Evolutionary conservation across 306 rosid species (phyloP).

Genomic region (Prunus dulcis): DNA sequence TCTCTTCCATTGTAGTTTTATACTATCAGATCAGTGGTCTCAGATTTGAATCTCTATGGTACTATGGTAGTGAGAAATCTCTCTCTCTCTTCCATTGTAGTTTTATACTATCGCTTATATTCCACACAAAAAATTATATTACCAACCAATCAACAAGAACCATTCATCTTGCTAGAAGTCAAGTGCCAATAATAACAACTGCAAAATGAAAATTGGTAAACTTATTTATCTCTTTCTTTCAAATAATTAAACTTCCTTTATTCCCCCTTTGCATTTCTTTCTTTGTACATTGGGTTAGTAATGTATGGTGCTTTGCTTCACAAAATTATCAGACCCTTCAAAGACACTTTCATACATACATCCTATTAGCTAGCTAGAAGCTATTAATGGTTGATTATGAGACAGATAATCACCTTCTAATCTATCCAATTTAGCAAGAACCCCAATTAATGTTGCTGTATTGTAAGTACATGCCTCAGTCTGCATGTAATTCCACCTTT

Average conservation of each 20-base stretch:
- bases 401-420: slow-evolving; percentile 3
- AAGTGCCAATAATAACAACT: no score
- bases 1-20: no score
- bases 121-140: no score
- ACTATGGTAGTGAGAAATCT: no score
- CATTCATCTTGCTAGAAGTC: no score
- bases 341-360: neutral
- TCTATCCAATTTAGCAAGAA: slow-evolving; percentile 54
- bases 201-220: neutral
- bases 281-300: neutral
- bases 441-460: slow-evolving; percentile 66
- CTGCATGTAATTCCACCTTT: slow-evolving; percentile 58
- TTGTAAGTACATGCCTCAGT: slow-evolving; percentile 89
- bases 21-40: no score
- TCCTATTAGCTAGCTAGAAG: neutral
- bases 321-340: neutral
- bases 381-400: neutral
- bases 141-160: no score
- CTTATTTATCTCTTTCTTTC: neutral
- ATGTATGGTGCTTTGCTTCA: neutral
- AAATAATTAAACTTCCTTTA: neutral
- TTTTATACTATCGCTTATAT: no score
- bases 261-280: neutral
- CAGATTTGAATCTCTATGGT: fast-evolving
- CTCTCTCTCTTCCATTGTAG: no score